phyloP scores from a whole-genome alignment of 2,329 filamentous ascomycete species.

The Torrubiellomyces zombiae region DNA sequence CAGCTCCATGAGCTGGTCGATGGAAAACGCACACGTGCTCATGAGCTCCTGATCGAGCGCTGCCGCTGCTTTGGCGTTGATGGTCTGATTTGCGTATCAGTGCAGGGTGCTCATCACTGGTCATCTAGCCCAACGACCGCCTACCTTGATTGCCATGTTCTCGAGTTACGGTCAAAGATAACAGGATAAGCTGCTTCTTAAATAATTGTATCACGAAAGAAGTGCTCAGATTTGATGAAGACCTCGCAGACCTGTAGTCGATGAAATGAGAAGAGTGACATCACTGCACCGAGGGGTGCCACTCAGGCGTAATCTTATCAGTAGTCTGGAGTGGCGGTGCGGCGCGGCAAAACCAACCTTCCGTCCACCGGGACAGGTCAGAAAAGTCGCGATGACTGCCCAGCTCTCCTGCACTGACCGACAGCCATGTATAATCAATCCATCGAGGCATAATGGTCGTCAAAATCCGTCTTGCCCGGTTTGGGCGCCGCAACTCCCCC shows the following conservation, averaged over 20 bases:
- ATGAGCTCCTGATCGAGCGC: conserved; percentile 90
- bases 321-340: conserved; percentile 7
- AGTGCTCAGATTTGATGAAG: too few species aligned
- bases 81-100: too few species aligned
- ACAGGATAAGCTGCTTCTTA: too few species aligned
- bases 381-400: conserved; percentile 7
- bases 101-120: too few species aligned
- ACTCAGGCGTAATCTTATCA: background rate
- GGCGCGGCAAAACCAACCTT: conserved; percentile 20
- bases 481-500: conserved; percentile 73
- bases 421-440: conserved; percentile 3
- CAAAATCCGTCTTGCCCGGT: conserved; percentile 83
- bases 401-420: too few species aligned
- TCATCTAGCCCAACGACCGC: too few species aligned
- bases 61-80: conserved; percentile 73
- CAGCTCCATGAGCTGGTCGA: conserved; percentile 95
- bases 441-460: conserved; percentile 55
- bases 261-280: conserved; percentile 3
- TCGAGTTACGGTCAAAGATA: too few species aligned
- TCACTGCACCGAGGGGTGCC: conserved; percentile 1
- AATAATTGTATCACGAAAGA: too few species aligned
- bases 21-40: conserved; percentile 70
- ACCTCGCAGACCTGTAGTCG: too few species aligned
- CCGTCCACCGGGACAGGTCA: too few species aligned
- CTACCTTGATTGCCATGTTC: conserved; percentile 20